Base-by-base conservation (phyloP, 345 rosid species). In the Firmiana major region DNA sequence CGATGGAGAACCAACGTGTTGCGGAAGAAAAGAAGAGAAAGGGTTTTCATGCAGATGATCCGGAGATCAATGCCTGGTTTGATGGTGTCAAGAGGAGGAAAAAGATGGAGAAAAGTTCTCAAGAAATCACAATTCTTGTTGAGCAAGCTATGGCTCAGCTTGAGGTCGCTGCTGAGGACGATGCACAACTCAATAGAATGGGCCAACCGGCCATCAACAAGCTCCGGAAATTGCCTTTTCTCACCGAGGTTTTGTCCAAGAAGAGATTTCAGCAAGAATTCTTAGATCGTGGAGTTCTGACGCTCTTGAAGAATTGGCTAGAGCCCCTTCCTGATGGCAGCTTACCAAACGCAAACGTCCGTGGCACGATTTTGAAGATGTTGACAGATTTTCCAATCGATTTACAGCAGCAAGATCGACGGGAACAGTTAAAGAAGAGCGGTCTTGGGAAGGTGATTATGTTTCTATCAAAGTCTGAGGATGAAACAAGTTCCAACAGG, bases 241-340 rank as follows among this genome's bases (percentile, higher is more conserved):
- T 55, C 2, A 55, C 12, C 1, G 11, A 55, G 1, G 60, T 55
- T 55, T 1, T 55, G 4, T 55, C 60, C 28, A 55, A 55, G 28
- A 55, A 55, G 9, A 21, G 26, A 7, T 55, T 55, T 8, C 60
- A 55, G 3, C 6, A 0, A 4, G 24, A 19, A 64, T 93, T 93
- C 76, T 79, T 94, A 71, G 98, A 94, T 84, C 97, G 90, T 81
- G 98, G 98, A 66, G 98, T 94, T 54, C 71, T 94, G 51, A 88
- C 92, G 38, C 82, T 94, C 48, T 75, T 93, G 75, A 94, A 91
- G 91, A 91, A 86, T 78, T 94, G 98, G 98, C 97, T 94, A 58
- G 98, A 94, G 75, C 98, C 98, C 45, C 98, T 93, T 81, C 98
- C 98, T 45, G 98, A 94, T 85, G 97, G 97, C 77, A 94, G 98